Conservation (phyloP, 2,329 filamentous ascomycete genomes). For the Alternaria brassicae region DNA sequence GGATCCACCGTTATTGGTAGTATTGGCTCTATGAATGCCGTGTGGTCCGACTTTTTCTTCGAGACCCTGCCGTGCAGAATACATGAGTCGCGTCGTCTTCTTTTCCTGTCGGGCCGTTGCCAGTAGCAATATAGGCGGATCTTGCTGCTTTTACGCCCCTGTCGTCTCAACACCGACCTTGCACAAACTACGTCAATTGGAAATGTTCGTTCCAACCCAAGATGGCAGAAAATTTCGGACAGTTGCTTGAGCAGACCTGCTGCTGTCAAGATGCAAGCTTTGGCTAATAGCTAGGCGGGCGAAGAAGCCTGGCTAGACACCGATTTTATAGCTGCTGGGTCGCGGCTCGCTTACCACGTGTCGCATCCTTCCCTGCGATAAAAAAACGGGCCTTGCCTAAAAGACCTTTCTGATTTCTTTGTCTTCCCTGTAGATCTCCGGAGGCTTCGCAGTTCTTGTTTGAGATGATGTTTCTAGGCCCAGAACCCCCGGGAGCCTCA, state of each 20-base stretch:
- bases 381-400: conserved; percentile 1
- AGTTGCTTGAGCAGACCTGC: neutral
- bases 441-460: conserved; percentile 2
- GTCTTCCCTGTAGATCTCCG: conserved; percentile 9
- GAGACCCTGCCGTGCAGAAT: neutral
- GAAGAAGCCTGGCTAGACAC: neutral
- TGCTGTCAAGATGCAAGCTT: neutral
- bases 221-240: neutral
- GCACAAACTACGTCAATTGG: neutral
- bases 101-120: conserved; percentile 7
- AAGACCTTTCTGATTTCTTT: neutral
- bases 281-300: neutral
- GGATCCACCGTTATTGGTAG: neutral
- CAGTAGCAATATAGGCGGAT: neutral
- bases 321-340: neutral
- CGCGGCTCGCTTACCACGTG: neutral
- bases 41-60: neutral
- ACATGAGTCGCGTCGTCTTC: neutral
- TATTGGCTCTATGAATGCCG: neutral
- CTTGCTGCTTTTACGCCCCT: neutral
- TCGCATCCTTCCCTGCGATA: conserved; percentile 7
- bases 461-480: conserved; percentile 7
- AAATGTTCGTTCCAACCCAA: neutral
- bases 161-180: neutral
- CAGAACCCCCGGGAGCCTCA: neutral